Evolutionary conservation across 768 basidiomycete genomes (phyloP).

Genomic region (Hypholoma sublateritium): DNA sequence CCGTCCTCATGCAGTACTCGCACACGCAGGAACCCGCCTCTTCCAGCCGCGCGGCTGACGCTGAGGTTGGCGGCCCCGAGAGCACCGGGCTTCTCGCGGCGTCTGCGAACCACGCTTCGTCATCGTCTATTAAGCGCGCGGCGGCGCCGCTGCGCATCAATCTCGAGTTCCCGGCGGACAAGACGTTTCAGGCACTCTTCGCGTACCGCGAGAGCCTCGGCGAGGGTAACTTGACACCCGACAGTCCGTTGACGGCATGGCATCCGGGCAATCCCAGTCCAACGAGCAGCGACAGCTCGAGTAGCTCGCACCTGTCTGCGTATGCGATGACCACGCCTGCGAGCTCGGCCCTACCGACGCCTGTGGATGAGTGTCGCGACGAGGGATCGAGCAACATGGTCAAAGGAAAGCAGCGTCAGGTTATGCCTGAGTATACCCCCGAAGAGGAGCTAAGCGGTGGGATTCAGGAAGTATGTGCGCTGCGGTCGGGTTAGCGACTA

Average conservation of each 20-base stretch:
- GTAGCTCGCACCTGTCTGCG: slow-evolving; percentile 22
- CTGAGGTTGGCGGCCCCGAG: not conserved
- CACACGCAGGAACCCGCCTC: not conserved
- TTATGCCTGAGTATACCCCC: not conserved
- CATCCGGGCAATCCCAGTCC: slow-evolving; percentile 24
- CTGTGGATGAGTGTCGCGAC: slow-evolving; percentile 25
- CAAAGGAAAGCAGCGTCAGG: slow-evolving; percentile 9
- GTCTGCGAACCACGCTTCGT: slow-evolving; percentile 2
- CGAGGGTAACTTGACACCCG: slow-evolving; percentile 23
- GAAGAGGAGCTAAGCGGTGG: slow-evolving; percentile 11
- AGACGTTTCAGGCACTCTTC: slow-evolving; percentile 25
- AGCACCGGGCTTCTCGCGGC: slow-evolving; percentile 4
- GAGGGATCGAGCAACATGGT: not conserved
- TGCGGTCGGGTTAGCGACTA: not conserved
- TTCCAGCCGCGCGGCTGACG: not conserved
- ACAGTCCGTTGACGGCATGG: slow-evolving; percentile 23
- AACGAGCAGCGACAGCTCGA: slow-evolving; percentile 21
- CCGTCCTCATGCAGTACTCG: slow-evolving; percentile 23
- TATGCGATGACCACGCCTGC: slow-evolving; percentile 26
- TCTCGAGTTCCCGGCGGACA: slow-evolving; percentile 25
- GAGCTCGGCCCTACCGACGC: slow-evolving; percentile 29
- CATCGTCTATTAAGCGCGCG: slow-evolving; percentile 24
- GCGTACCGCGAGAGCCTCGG: slow-evolving; percentile 23
- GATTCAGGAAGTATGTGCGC: slow-evolving; percentile 8
- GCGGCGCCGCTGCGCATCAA: slow-evolving; percentile 28